phyloP scores from a whole-genome alignment of 2,329 filamentous ascomycete genomes.

The Sclerotinia subarctica region DNA sequence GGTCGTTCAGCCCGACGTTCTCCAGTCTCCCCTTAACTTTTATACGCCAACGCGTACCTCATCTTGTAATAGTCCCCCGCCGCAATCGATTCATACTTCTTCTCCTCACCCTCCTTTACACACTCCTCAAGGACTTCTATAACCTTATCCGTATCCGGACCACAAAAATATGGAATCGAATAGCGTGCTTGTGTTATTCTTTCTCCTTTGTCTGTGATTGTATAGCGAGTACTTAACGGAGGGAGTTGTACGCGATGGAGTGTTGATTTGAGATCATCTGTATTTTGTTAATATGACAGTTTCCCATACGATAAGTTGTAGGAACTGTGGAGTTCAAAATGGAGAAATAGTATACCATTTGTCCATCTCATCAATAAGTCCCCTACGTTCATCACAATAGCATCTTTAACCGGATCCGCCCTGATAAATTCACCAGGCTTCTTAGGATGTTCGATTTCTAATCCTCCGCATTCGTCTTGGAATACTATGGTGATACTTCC shows the following conservation, averaged over 20 bases:
- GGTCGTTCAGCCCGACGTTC: too few species aligned
- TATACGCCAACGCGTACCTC: constrained; percentile 32
- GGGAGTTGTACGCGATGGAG: constrained; percentile 52
- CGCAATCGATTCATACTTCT: constrained; percentile 48
- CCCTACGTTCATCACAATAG: constrained; percentile 49
- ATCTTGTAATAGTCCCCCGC: constrained; percentile 32
- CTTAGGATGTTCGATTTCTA: constrained; percentile 48
- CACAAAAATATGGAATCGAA: constrained; percentile 59
- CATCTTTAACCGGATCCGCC: constrained; percentile 42
- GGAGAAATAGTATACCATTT: constrained; percentile 42
- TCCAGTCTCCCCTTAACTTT: background rate
- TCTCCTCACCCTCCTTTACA: constrained; percentile 42
- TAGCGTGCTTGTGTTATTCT: constrained; percentile 51
- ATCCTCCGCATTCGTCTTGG: constrained; percentile 50
- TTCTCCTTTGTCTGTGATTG: constrained; percentile 36
- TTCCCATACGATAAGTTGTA: background rate
- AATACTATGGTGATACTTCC: constrained; percentile 51
- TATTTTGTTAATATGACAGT: background rate
- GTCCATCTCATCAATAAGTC: constrained; percentile 50
- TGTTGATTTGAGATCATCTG: constrained; percentile 51
- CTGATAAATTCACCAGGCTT: constrained; percentile 43
- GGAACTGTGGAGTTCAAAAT: background rate
- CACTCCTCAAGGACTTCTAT: constrained; percentile 53
- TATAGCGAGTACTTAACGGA: constrained; percentile 41
- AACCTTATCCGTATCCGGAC: constrained; percentile 47